Conservation (phyloP, 768 basidiomycete genomes). For the Phylloporus rhodoxanthus region DNA sequence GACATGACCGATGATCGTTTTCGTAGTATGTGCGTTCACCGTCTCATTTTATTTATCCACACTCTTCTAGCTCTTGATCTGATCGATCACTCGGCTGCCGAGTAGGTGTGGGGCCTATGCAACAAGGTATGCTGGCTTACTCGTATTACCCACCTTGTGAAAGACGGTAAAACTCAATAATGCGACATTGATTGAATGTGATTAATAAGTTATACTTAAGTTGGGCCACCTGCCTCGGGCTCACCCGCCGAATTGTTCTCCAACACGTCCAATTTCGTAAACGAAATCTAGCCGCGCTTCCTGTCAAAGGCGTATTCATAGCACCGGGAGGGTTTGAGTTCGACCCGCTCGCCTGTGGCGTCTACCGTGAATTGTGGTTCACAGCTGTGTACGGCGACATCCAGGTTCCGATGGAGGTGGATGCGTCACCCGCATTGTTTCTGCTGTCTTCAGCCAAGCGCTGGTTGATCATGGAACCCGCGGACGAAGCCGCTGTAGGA, state of each 20-base stretch:
- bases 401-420: neutral
- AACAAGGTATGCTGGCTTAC: no score
- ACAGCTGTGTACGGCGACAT: neutral
- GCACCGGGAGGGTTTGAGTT: neutral
- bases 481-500: conserved; percentile 16
- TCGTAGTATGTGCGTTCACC: no score
- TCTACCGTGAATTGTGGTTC: conserved; percentile 15
- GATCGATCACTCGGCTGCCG: neutral
- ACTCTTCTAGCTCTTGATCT: neutral
- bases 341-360: conserved; percentile 9
- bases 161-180: no score
- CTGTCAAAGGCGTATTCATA: conserved; percentile 11
- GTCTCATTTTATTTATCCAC: neutral
- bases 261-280: conserved; percentile 2
- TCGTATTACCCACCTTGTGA: no score
- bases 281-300: conserved; percentile 11
- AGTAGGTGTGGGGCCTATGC: no score
- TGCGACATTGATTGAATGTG: no score
- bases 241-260: conserved; percentile 1
- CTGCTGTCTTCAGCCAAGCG: neutral
- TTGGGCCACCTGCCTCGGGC: neutral
- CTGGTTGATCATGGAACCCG: neutral
- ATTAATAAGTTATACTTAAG: no score
- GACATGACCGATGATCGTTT: no score
- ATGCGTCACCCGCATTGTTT: neutral